Evolutionary conservation across 495 filamentous ascomycete species (phyloP), one percentile per base, ranked within the genome.

Genomic region (Talaromyces borbonicus): DNA sequence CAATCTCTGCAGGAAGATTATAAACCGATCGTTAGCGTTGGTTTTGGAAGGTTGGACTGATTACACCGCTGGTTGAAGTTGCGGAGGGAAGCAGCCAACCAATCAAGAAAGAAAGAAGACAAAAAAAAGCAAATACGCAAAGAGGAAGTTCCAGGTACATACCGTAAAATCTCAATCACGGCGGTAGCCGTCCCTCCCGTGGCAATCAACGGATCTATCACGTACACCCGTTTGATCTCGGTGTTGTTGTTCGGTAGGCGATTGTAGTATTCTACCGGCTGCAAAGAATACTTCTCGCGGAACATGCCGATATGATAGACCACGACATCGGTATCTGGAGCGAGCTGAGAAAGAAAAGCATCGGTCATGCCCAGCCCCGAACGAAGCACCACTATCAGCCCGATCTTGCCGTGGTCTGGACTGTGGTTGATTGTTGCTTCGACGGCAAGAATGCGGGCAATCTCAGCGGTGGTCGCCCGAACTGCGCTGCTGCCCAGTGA

Each of bases 181-280:
- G 89, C 88, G 9, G 71, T 80, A 16, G 83, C 80, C 1, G 89
- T 95, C 0, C 86, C 86, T 7, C 89, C 89, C 0, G 89, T 95
- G 2, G 89, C 89, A 56, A 95, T 89, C 44, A 95, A 77, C 6
- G 89, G 89, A 63, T 95, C 89, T 2, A 94, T 71, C 25, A 95
- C 67, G 55, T 90, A 80, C 8, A 86, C 85, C 23, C 53, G 48
- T 18, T 55, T 58, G 18, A 63, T 58, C 15, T 46, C 46, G 6
- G 89, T 65, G 22, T 75, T 73, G 5, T 66, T 68, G n/a, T 56
- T 43, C 6, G 89, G 88, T 3, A 95, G 80, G 62, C 94, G 94
- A 65, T 79, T 95, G 72, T 95, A 95, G 71, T 95, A 95, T 63
- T 95, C 89, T 27, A 95, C 87, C 0, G 89, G 87, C 29, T 81